Base-by-base conservation (phyloP, 2,329 filamentous ascomycete genomes). In the Pseudocercospora vitis region DNA sequence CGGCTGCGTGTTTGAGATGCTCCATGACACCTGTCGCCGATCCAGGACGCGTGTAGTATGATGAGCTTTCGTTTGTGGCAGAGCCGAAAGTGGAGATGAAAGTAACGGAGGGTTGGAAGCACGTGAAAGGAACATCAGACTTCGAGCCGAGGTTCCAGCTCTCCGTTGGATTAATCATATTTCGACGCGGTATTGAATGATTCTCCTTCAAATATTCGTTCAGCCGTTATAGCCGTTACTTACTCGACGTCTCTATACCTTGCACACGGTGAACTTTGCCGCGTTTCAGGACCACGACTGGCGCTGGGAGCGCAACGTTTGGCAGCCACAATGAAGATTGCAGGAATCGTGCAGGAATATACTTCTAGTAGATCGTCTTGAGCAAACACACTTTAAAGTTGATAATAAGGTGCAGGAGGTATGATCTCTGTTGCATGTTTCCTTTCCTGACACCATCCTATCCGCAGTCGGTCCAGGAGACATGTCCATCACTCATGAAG, bases 1-100 rank as follows among this genome's bases (percentile, higher is more conserved):
- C 57, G 3, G 63, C 65, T 31, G 63, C 64, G 39, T 64, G 57
- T 47, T 62, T 62, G 50, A 68, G 55, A 14, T 53, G 56, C 37
- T 68, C 61, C 67, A 69, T 69, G 37, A 48, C 47, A 51, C 33
- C 48, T 46, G 29, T 21, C 23, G 44, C 44, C 44, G 23, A 11
- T 23, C 19, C 37, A 40, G 16, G 37, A 42, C 37, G 19, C 37
- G 37, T 14, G 16, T 21, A 42, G n/a, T 26, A 7, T 45, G n/a
- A n/a, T n/a, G 12, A 45, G 42, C n/a, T 7, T 28, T 48, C 21
- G 29, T 35, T 45, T 31, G 7, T 45, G 23, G 42, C 11, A 45
- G n/a, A 45, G 24, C 14, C 23, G 42, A 28, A 28, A 14, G n/a
- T 28, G 42, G 24, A 45, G n/a, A 42, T 42, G 37, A 26, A 23